A percentile compares a stretch with the other conserved stretches of the same genome.
These are phyloP conservation scores for Thoreauomyces humboldtii DNA, from an alignment of 192 early-diverging fungal genomes.

Conservation along the genomic window DNA sequence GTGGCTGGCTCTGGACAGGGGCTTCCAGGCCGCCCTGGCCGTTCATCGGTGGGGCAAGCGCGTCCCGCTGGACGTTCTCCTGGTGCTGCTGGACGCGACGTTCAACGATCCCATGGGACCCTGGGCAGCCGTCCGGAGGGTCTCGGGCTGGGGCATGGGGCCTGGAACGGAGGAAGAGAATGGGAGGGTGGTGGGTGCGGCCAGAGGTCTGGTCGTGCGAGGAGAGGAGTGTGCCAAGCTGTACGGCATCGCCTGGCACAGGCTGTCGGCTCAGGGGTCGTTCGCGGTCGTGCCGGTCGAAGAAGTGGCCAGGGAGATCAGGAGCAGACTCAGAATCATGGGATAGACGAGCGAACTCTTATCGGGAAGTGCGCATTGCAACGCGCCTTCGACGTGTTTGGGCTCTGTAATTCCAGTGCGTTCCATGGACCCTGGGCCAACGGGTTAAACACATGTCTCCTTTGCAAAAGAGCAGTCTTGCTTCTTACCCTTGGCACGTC, in stretches of 20 bases:
- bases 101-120: conserved; percentile 32
- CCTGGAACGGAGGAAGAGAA: not conserved
- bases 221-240: conserved; percentile 30
- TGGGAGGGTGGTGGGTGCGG: not conserved
- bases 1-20: conserved; percentile 13
- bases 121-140: not conserved
- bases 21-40: conserved; percentile 15
- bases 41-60: not conserved
- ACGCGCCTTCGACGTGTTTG: too few species aligned
- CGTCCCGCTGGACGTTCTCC: conserved; percentile 14
- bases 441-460: too few species aligned
- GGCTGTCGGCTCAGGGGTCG: conserved; percentile 16
- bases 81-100: conserved; percentile 25
- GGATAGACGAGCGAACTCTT: too few species aligned
- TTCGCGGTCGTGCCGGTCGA: conserved; percentile 26
- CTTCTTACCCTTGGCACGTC: too few species aligned
- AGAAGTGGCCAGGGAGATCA: conserved; percentile 27
- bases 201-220: conserved; percentile 15
- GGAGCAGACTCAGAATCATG: conserved; percentile 27
- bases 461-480: too few species aligned
- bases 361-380: too few species aligned
- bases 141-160: not conserved
- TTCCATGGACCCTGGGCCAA: too few species aligned
- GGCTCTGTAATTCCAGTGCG: too few species aligned
- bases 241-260: conserved; percentile 27